Evolutionary conservation across 371 early-diverging fungal species (phyloP).

Genomic region (Mucor circinelloides): DNA sequence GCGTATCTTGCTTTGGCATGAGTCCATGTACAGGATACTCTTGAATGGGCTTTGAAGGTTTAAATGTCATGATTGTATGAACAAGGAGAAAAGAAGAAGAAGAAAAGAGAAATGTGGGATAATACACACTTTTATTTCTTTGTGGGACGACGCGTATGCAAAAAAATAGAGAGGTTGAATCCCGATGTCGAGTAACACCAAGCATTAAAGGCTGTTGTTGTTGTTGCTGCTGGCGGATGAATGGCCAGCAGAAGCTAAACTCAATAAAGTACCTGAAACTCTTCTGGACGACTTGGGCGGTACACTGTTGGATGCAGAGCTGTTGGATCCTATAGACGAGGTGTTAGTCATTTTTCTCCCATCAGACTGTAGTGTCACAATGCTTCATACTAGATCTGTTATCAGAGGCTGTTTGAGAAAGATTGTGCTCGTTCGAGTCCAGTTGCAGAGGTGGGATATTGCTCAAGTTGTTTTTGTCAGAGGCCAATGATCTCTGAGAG

Average conservation of each 20-base stretch:
- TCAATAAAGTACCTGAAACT: slow-evolving; percentile 44
- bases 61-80: background rate
- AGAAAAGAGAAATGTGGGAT: background rate
- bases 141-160: slow-evolving; percentile 13
- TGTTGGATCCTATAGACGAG: slow-evolving; percentile 35
- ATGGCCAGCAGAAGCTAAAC: slow-evolving; percentile 32
- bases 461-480: slow-evolving; percentile 38
- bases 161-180: background rate
- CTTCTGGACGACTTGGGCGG: slow-evolving; percentile 35
- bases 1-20: slow-evolving; percentile 83
- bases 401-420: slow-evolving; percentile 1
- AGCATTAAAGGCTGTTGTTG: background rate
- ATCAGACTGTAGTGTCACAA: background rate
- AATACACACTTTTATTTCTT: background rate
- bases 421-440: slow-evolving; percentile 2
- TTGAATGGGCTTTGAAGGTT: slow-evolving; percentile 45
- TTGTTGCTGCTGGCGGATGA: slow-evolving; percentile 17
- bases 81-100: background rate
- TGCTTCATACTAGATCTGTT: slow-evolving; percentile 22
- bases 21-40: slow-evolving; percentile 73
- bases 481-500: slow-evolving; percentile 48
- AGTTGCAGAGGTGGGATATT: slow-evolving; percentile 42
- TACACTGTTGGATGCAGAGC: slow-evolving; percentile 32
- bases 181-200: background rate
- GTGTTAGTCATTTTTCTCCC: background rate